These are phyloP conservation scores for Rhodotorula mucilaginosa DNA, from an alignment of 1,284 basidiomycete species.

Conservation along the genomic window DNA sequence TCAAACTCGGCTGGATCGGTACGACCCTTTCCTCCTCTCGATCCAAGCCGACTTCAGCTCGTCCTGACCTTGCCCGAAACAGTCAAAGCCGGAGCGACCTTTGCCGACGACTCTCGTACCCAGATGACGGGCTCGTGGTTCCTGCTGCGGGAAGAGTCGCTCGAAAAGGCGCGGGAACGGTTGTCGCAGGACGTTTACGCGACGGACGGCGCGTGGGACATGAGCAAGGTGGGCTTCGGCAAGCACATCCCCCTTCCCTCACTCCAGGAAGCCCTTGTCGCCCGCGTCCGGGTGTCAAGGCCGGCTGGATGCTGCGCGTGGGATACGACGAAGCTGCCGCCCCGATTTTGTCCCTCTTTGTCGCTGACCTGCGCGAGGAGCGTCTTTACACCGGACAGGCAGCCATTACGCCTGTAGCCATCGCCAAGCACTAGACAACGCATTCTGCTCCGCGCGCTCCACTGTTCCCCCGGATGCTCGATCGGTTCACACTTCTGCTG, in stretches of 20 bases:
- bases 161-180: conserved; percentile 24
- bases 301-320: neutral
- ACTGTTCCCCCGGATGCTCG: no score
- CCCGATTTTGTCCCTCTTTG: neutral
- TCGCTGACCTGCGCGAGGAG: no score
- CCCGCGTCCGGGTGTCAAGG: neutral
- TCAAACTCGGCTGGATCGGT: conserved; percentile 33
- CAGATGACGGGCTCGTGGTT: conserved; percentile 37
- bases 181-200: conserved; percentile 31
- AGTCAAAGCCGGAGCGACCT: conserved; percentile 36
- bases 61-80: neutral
- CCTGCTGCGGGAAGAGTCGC: conserved; percentile 27
- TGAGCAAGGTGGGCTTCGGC: conserved; percentile 24
- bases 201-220: conserved; percentile 29
- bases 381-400: conserved; percentile 2
- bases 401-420: conserved; percentile 25
- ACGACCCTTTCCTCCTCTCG: neutral
- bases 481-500: no score
- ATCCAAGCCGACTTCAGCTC: no score
- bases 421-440: conserved; percentile 27
- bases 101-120: conserved; percentile 22
- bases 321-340: neutral
- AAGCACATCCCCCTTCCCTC: no score
- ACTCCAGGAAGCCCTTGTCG: no score
- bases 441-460: no score